A percentile compares a stretch with the other conserved stretches of the same genome.
Evolutionary conservation across 139 green algal genomes (phyloP).

Genomic region (Zygnema cylindricum): DNA sequence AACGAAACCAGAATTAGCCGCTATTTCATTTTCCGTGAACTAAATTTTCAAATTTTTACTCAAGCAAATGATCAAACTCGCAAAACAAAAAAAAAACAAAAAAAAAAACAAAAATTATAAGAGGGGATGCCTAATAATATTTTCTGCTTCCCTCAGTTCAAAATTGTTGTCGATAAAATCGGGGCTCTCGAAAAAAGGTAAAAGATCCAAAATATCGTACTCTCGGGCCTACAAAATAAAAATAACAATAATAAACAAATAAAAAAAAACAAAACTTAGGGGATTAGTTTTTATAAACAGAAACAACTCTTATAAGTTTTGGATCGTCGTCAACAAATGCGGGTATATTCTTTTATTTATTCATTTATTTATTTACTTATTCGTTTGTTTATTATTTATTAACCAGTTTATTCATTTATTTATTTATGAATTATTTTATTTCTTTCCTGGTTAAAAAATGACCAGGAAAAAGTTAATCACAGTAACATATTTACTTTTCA

Average conservation of each 20-base stretch:
- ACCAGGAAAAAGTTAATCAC: neutral
- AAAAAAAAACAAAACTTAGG: slow-evolving; percentile 42
- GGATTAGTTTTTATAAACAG: slow-evolving; percentile 13
- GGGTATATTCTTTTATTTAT: too few relatives aligned
- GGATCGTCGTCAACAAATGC: neutral
- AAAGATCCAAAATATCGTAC: slow-evolving; percentile 82
- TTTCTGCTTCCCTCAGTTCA: slow-evolving; percentile 41
- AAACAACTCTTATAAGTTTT: neutral
- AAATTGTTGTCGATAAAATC: slow-evolving; percentile 75
- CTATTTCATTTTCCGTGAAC: too few relatives aligned
- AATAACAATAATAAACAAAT: slow-evolving; percentile 17
- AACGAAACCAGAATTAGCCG: too few relatives aligned
- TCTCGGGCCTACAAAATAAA: slow-evolving; percentile 68
- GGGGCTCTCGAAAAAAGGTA: slow-evolving; percentile 73
- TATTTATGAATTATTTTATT: too few relatives aligned
- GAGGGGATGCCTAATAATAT: slow-evolving; percentile 29
- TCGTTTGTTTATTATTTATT: too few relatives aligned
- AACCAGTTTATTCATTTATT: too few relatives aligned
- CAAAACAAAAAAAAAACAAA: too few relatives aligned
- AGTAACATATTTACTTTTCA: neutral
- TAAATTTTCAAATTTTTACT: too few relatives aligned
- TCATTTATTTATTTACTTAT: too few relatives aligned
- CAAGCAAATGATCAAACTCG: neutral
- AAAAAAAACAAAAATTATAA: slow-evolving; percentile 1
- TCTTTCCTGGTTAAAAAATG: too few relatives aligned